These are phyloP conservation scores for Neodidymelliopsis sp. DNA, from an alignment of 2,329 filamentous ascomycete genomes.

Conservation along the genomic window DNA sequence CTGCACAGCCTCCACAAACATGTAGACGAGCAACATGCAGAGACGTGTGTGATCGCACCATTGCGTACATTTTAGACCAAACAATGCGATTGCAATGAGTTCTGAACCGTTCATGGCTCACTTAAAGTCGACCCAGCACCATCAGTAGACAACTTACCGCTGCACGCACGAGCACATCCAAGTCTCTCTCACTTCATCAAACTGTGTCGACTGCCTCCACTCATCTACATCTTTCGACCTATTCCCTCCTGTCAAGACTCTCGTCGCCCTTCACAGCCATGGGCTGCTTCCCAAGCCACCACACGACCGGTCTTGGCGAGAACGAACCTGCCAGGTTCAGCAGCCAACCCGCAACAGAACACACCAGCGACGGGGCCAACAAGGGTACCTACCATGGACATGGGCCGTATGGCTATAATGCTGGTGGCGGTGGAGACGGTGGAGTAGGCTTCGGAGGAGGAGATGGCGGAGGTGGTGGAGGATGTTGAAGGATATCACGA, in stretches of 20 bases:
- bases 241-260: too few relatives aligned
- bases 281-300: slow-evolving; percentile 11
- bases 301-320: slow-evolving; percentile 1
- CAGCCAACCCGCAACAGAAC: slow-evolving; percentile 5
- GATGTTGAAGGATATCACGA: too few relatives aligned
- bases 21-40: not conserved
- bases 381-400: not conserved
- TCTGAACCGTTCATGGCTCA: not conserved
- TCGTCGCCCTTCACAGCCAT: too few relatives aligned
- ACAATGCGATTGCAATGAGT: too few relatives aligned
- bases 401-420: not conserved
- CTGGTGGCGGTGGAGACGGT: not conserved
- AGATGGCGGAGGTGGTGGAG: not conserved
- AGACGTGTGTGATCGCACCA: not conserved
- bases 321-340: slow-evolving; percentile 5
- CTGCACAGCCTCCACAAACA: slow-evolving; percentile 15
- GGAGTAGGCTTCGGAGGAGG: not conserved
- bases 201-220: too few relatives aligned
- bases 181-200: too few relatives aligned
- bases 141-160: not conserved
- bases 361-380: not conserved
- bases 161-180: not conserved
- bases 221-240: too few relatives aligned
- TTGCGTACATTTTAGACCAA: not conserved
- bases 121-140: not conserved